A percentile compares a stretch with the other conserved stretches of the same genome.
Evolutionary conservation across 2,329 filamentous ascomycete genomes (phyloP).

Genomic region (Exophiala spinifera): DNA sequence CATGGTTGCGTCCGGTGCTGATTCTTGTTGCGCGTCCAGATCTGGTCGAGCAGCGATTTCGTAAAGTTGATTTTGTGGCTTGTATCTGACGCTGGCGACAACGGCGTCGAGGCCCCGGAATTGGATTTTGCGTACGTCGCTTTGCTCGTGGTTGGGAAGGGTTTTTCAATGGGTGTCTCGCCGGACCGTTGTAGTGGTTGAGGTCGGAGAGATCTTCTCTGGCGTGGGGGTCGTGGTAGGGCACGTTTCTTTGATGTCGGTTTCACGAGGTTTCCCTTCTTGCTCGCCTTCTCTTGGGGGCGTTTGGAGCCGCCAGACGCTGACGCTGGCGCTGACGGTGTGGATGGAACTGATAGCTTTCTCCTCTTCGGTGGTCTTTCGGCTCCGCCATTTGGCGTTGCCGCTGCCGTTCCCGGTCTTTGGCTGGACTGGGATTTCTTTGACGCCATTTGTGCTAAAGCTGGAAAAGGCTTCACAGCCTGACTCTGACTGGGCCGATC

Average conservation of each 20-base stretch:
- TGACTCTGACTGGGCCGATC: too few relatives aligned
- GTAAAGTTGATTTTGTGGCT: slow-evolving; percentile 1
- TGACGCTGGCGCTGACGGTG: too few relatives aligned
- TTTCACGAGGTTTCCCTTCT: too few relatives aligned
- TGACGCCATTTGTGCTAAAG: too few relatives aligned
- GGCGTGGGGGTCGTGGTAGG: slow-evolving; percentile 4
- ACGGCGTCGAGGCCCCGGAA: background rate
- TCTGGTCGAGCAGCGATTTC: slow-evolving; percentile 16
- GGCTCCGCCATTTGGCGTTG: too few relatives aligned
- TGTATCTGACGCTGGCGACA: background rate
- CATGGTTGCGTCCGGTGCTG: slow-evolving; percentile 79
- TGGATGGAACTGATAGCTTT: slow-evolving; percentile 3
- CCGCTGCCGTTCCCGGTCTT: too few relatives aligned
- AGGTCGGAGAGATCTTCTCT: background rate
- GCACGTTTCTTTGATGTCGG: too few relatives aligned
- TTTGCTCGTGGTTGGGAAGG: background rate
- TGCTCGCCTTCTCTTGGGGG: too few relatives aligned
- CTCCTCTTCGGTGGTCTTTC: slow-evolving; percentile 3
- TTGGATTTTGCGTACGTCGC: background rate
- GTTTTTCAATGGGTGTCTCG: background rate
- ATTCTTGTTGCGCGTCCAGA: slow-evolving; percentile 69
- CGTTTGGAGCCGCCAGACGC: too few relatives aligned
- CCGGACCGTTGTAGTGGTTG: too few relatives aligned
- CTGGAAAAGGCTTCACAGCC: too few relatives aligned
- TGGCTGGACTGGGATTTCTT: too few relatives aligned